phyloP scores from a whole-genome alignment of 2,329 filamentous ascomycete genomes.

The Alternaria atra region DNA sequence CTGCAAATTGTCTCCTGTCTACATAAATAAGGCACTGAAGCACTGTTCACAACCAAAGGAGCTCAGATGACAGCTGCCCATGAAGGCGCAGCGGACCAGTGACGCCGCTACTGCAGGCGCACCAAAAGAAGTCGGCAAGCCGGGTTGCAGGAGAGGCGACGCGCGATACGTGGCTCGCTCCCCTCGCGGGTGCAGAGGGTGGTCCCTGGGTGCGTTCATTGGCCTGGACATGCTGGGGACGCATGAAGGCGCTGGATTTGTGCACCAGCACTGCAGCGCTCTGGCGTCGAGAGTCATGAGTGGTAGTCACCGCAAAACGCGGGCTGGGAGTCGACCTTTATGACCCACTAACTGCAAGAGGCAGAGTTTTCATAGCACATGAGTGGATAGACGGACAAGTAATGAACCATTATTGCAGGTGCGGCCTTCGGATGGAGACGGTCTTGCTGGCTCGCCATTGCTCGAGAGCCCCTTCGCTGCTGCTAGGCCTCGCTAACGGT shows the following conservation, averaged over 20 bases:
- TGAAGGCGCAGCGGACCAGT: conserved; percentile 21
- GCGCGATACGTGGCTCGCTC: conserved; percentile 41
- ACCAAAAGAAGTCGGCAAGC: conserved; percentile 18
- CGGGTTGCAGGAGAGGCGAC: conserved; percentile 11
- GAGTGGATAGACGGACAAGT: conserved; percentile 25
- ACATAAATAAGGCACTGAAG: conserved; percentile 17
- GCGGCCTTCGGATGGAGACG: conserved; percentile 16
- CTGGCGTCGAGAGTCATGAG: conserved; percentile 31
- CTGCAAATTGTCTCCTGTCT: conserved; percentile 23
- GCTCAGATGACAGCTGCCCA: conserved; percentile 13
- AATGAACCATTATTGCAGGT: conserved; percentile 34
- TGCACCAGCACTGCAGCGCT: conserved; percentile 36
- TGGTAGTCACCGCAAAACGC: conserved; percentile 30
- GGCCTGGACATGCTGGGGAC: conserved; percentile 26
- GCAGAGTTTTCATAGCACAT: conserved; percentile 31
- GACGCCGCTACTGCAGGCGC: conserved; percentile 24
- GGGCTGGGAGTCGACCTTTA: conserved; percentile 21
- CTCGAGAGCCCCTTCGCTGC: conserved; percentile 10
- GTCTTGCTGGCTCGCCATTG: conserved; percentile 3
- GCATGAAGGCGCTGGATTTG: conserved; percentile 24
- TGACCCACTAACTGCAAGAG: conserved; percentile 32
- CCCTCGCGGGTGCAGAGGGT: conserved; percentile 30
- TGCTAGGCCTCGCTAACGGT: conserved; percentile 19
- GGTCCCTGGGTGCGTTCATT: conserved; percentile 39
- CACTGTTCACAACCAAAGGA: conserved; percentile 4